phyloP scores from a whole-genome alignment of 2,329 filamentous ascomycete genomes.

The Epichloe gansuensis region DNA sequence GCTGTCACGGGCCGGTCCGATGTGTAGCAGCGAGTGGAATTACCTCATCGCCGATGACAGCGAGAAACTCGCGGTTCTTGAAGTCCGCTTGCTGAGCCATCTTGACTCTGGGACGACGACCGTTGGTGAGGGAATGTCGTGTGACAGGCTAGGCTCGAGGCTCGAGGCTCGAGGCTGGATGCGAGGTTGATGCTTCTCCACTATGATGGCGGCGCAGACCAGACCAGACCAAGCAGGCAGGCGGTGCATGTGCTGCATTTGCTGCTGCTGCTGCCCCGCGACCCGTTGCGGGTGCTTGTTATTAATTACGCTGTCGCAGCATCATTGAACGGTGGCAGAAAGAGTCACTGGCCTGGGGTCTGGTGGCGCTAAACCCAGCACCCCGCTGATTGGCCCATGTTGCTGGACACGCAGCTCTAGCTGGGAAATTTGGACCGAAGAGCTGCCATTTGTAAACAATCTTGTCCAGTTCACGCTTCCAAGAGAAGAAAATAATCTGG shows the following conservation, averaged over 20 bases:
- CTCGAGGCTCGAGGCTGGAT: not conserved
- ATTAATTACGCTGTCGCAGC: not conserved
- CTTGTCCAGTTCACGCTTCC: not conserved
- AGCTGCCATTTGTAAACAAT: constrained; percentile 14
- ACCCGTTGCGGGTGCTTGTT: not conserved
- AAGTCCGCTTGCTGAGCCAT: constrained; percentile 46
- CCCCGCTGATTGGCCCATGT: not conserved
- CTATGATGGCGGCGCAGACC: not conserved
- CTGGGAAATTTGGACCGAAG: not conserved
- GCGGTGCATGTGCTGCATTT: not conserved
- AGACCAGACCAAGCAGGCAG: not conserved
- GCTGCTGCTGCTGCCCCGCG: not conserved
- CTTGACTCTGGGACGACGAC: constrained; percentile 9
- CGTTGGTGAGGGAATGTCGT: not conserved
- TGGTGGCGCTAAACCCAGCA: not conserved
- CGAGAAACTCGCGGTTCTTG: constrained; percentile 88
- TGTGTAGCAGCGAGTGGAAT: constrained; percentile 8
- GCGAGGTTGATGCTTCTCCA: constrained; percentile 1
- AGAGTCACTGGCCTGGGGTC: not conserved
- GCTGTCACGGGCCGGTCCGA: not conserved
- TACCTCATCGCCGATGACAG: constrained; percentile 96
- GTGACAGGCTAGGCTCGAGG: not conserved
- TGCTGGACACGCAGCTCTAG: not conserved
- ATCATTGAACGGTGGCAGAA: not conserved
- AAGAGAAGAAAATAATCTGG: not conserved